Percentiles rank a stretch among this genome's conserved stretches.
Conservation (phyloP, 345 rosid species). For the Abelmoschus esculentus region DNA sequence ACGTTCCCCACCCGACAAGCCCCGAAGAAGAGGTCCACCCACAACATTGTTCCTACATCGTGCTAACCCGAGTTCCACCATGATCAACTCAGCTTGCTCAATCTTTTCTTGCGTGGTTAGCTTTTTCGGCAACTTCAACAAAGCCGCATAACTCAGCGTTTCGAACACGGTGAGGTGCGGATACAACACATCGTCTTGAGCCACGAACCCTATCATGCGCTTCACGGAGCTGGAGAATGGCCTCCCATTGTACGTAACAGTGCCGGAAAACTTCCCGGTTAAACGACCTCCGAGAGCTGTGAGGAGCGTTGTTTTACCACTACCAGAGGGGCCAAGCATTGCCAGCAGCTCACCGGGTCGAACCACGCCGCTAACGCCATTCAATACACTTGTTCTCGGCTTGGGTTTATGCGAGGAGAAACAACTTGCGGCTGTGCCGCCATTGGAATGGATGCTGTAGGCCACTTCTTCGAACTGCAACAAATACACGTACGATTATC, state of each 20-base stretch:
- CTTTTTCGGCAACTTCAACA: conserved; percentile 64
- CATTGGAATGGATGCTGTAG: conserved; percentile 35
- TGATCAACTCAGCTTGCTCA: conserved; percentile 59
- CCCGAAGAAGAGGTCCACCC: conserved; percentile 72
- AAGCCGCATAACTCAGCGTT: conserved; percentile 65
- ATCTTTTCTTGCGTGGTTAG: conserved; percentile 47
- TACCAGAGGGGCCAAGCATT: conserved; percentile 94
- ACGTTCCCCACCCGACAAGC: conserved; percentile 86
- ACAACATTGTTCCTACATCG: conserved; percentile 54
- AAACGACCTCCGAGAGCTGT: conserved; percentile 76
- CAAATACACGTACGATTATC: neutral
- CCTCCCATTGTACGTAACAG: conserved; percentile 51
- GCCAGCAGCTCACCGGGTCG: conserved; percentile 83
- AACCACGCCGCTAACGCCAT: conserved; percentile 72
- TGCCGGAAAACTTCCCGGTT: conserved; percentile 62
- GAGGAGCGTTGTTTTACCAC: conserved; percentile 87
- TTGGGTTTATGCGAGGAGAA: conserved; percentile 42
- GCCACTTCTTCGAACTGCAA: conserved; percentile 73
- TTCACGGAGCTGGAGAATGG: conserved; percentile 66
- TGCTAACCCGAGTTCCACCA: conserved; percentile 62
- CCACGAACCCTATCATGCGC: conserved; percentile 71
- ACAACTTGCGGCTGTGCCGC: conserved; percentile 22
- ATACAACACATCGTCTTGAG: conserved; percentile 79
- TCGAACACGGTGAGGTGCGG: conserved; percentile 84
- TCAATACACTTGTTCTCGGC: conserved; percentile 46